A percentile compares a stretch with the other conserved stretches of the same genome.
Conservation (phyloP, 495 filamentous ascomycete genomes). For the Aspergillus ostianus region DNA sequence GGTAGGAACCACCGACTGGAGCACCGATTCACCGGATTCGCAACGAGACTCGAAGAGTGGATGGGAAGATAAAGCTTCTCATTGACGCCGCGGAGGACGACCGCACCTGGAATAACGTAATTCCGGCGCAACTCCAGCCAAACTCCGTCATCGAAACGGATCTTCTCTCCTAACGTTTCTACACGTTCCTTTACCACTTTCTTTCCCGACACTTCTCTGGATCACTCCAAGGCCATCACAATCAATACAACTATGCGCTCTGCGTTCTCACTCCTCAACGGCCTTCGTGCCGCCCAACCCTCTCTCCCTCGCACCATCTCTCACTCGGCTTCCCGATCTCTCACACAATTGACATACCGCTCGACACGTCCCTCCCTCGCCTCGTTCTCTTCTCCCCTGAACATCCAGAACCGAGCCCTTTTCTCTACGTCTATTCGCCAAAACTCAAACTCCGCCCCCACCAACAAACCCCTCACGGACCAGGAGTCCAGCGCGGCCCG, state of each 20-base stretch:
- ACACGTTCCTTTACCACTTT: background rate
- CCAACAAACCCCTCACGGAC: constrained; percentile 32
- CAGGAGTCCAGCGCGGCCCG: constrained; percentile 19
- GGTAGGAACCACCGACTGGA: background rate
- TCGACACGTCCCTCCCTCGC: constrained; percentile 6
- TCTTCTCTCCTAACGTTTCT: background rate
- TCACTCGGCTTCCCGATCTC: constrained; percentile 15
- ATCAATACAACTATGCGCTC: constrained; percentile 9
- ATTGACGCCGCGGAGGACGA: constrained; percentile 18
- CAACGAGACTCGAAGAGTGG: background rate
- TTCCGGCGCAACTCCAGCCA: constrained; percentile 24
- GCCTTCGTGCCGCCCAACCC: constrained; percentile 17
- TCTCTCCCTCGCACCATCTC: constrained; percentile 17
- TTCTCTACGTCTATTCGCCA: constrained; percentile 13
- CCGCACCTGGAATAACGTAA: constrained; percentile 21
- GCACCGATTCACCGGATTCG: background rate
- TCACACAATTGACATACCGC: constrained; percentile 17
- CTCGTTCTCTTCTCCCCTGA: background rate
- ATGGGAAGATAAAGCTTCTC: background rate
- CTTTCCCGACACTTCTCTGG: background rate
- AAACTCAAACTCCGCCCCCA: constrained; percentile 26
- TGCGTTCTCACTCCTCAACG: constrained; percentile 11
- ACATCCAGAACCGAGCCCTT: background rate
- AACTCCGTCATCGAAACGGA: background rate
- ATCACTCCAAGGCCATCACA: no score